These are phyloP conservation scores for Candida michaelii DNA, from an alignment of 805 yeast genomes.

Conservation along the genomic window DNA sequence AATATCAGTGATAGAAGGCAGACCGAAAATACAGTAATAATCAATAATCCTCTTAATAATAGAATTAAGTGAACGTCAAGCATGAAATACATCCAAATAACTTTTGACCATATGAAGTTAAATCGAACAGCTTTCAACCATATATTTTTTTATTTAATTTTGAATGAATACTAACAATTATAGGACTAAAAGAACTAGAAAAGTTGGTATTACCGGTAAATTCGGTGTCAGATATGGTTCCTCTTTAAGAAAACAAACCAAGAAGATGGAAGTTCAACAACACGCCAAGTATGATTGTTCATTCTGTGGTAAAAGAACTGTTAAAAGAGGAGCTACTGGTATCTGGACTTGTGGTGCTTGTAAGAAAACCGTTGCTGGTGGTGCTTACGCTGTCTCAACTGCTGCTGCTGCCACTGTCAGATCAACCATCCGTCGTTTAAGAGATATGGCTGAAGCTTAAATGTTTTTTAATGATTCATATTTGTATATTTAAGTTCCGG, in stretches of 20 bases:
- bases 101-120: too few species aligned
- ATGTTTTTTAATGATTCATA: slow-evolving; percentile 15
- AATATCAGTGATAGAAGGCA: too few species aligned
- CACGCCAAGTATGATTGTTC: slow-evolving; percentile 99
- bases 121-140: too few species aligned
- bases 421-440: slow-evolving; percentile 99
- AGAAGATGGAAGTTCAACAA: slow-evolving; percentile 98
- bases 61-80: too few species aligned
- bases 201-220: slow-evolving; percentile 99
- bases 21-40: too few species aligned
- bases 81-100: too few species aligned
- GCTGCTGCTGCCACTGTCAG: slow-evolving; percentile 99
- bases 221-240: slow-evolving; percentile 99
- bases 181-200: slow-evolving; percentile 99
- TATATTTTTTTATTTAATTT: too few species aligned
- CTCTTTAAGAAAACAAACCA: slow-evolving; percentile 99
- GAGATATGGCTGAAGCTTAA: slow-evolving; percentile 99
- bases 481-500: slow-evolving; percentile 26
- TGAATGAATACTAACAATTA: slow-evolving; percentile 39
- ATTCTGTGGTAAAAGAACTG: slow-evolving; percentile 99
- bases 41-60: too few species aligned
- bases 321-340: slow-evolving; percentile 97
- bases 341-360: slow-evolving; percentile 98
- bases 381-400: slow-evolving; percentile 99
- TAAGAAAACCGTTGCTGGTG: slow-evolving; percentile 98